phyloP scores from a whole-genome alignment of 306 rosid species.

The Cicer bijugum region DNA sequence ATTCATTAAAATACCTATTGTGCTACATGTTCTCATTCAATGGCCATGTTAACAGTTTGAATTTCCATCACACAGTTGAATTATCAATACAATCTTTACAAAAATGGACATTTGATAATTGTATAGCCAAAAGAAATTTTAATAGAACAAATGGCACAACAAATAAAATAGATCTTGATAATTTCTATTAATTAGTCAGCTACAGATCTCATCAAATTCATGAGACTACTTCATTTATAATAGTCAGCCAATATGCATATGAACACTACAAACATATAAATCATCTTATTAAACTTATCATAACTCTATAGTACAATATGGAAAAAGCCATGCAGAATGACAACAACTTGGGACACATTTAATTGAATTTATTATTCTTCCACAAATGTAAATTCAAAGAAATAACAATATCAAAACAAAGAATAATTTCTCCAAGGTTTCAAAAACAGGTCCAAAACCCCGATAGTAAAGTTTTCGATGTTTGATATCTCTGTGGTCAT shows the following conservation, averaged over 20 bases:
- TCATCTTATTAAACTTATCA: slow-evolving; percentile 2
- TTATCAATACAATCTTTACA: slow-evolving; percentile 3
- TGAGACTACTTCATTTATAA: background rate
- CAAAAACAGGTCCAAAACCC: background rate
- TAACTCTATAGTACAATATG: background rate
- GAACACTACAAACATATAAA: background rate
- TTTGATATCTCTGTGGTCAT: background rate
- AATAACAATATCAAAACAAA: slow-evolving; percentile 23
- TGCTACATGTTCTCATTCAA: background rate
- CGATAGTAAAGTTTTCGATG: background rate
- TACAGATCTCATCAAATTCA: slow-evolving; percentile 43
- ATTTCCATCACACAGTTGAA: slow-evolving; percentile 15
- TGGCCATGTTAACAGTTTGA: slow-evolving; percentile 36
- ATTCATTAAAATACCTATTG: slow-evolving; percentile 10
- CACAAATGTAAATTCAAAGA: slow-evolving; percentile 28
- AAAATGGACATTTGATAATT: slow-evolving; percentile 24
- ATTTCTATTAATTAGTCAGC: background rate
- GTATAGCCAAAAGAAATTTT: background rate
- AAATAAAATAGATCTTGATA: background rate
- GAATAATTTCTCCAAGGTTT: background rate
- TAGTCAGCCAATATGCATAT: background rate
- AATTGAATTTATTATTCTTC: background rate
- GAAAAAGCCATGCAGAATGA: background rate
- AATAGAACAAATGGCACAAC: slow-evolving; percentile 14
- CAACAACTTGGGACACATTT: slow-evolving; percentile 5